A percentile compares a stretch with the other conserved stretches of the same genome.
Evolutionary conservation across 345 rosid genomes (phyloP).

Genomic region (Syzygium aqueum): DNA sequence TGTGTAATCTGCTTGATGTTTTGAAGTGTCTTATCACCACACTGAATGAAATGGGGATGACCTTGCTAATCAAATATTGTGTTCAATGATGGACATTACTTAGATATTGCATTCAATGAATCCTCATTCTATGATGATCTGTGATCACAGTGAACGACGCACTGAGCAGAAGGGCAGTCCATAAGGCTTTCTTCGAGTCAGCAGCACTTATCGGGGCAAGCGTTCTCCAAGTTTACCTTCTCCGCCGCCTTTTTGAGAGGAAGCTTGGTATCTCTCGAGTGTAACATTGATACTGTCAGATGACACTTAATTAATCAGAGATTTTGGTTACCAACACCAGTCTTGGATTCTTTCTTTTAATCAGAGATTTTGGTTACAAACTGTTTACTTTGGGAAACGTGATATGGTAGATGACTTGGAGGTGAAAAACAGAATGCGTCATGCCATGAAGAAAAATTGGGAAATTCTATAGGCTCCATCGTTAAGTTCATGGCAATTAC

Average conservation of each 20-base stretch:
- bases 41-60: background rate
- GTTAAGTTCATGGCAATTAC: background rate
- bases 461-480: background rate
- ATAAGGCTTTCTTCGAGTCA: slow-evolving; percentile 60
- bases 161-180: slow-evolving; percentile 51
- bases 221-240: slow-evolving; percentile 54
- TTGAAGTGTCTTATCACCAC: background rate
- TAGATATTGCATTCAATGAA: background rate
- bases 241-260: slow-evolving; percentile 51
- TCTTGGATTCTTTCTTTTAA: background rate
- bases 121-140: background rate
- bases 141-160: slow-evolving; percentile 48
- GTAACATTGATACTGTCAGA: slow-evolving; percentile 5
- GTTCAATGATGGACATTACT: background rate
- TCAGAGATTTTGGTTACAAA: background rate
- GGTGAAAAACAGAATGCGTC: background rate
- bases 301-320: background rate
- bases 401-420: background rate
- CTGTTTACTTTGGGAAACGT: background rate
- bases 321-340: background rate
- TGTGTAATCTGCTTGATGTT: background rate
- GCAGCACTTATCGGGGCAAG: slow-evolving; percentile 49
- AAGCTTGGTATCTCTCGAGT: slow-evolving; percentile 64
- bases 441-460: background rate
- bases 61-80: background rate